A percentile compares a stretch with the other conserved stretches of the same genome.
These are phyloP conservation scores for Corylus heterophylla DNA, from an alignment of 306 rosid species.

Conservation along the genomic window DNA sequence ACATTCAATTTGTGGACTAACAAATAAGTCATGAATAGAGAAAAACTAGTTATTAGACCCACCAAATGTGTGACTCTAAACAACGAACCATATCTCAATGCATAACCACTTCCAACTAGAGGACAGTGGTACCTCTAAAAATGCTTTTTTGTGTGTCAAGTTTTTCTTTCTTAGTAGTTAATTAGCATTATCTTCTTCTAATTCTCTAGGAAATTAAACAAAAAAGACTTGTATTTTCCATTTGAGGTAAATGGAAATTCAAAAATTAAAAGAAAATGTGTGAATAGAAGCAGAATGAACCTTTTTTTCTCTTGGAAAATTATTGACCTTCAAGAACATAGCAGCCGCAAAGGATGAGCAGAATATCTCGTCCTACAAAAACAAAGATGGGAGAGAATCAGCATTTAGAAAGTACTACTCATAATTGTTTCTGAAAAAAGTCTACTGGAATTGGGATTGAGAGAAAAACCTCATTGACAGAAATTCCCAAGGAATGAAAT, in stretches of 20 bases:
- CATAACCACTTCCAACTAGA: background rate
- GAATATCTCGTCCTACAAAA: constrained; percentile 79
- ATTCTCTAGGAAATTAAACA: background rate
- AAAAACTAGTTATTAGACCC: background rate
- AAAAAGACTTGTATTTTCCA: background rate
- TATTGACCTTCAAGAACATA: constrained; percentile 76
- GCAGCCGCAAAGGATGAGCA: constrained; percentile 97
- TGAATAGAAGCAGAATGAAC: constrained; percentile 30
- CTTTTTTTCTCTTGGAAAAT: constrained; percentile 75
- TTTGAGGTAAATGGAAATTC: background rate
- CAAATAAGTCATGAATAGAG: background rate
- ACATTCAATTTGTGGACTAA: background rate
- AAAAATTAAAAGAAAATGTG: background rate
- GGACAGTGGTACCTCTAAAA: background rate
- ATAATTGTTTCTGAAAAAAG: background rate
- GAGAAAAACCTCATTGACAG: constrained; percentile 62
- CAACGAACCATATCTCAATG: background rate
- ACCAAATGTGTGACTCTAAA: background rate
- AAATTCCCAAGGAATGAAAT: constrained; percentile 79
- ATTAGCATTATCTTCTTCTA: background rate
- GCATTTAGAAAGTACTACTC: background rate
- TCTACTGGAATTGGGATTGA: background rate
- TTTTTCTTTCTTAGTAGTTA: background rate
- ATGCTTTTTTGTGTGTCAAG: background rate
- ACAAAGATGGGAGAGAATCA: background rate